Conservation (phyloP, 768 basidiomycete genomes). For the Lactarius hatsudake region DNA sequence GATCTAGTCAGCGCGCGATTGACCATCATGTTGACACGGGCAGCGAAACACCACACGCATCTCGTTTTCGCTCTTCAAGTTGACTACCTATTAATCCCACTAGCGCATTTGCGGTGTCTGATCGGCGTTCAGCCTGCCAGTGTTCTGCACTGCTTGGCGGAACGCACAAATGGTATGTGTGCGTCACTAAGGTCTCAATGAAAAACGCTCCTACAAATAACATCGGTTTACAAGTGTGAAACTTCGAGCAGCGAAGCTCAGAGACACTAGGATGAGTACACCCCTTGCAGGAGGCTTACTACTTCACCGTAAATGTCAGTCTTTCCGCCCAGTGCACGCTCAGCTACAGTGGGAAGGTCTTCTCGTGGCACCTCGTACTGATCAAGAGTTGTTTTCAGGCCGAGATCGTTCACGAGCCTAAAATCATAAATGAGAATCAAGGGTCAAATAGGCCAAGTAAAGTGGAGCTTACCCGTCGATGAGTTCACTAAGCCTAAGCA, state of each 20-base stretch:
- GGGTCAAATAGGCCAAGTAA: background rate
- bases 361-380: conserved; percentile 62
- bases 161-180: background rate
- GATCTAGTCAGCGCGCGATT: too few species aligned
- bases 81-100: too few species aligned
- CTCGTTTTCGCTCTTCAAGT: too few species aligned
- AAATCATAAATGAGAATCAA: background rate
- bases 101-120: background rate
- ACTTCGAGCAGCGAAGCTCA: background rate
- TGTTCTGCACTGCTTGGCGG: background rate
- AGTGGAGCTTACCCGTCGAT: conserved; percentile 49
- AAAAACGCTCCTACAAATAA: background rate
- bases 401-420: conserved; percentile 61
- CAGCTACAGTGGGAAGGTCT: conserved; percentile 54
- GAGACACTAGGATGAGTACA: conserved; percentile 35
- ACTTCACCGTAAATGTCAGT: conserved; percentile 43
- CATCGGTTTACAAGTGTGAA: background rate
- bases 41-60: too few species aligned
- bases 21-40: too few species aligned
- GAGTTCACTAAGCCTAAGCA: conserved; percentile 48
- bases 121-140: background rate
- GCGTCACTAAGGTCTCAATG: background rate
- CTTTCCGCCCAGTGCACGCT: conserved; percentile 43
- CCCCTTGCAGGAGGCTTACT: conserved; percentile 47
- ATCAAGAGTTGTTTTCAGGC: conserved; percentile 53